These are phyloP conservation scores for Phialemoniopsis sp. DNA, from an alignment of 2,329 filamentous ascomycete species.

Conservation along the genomic window DNA sequence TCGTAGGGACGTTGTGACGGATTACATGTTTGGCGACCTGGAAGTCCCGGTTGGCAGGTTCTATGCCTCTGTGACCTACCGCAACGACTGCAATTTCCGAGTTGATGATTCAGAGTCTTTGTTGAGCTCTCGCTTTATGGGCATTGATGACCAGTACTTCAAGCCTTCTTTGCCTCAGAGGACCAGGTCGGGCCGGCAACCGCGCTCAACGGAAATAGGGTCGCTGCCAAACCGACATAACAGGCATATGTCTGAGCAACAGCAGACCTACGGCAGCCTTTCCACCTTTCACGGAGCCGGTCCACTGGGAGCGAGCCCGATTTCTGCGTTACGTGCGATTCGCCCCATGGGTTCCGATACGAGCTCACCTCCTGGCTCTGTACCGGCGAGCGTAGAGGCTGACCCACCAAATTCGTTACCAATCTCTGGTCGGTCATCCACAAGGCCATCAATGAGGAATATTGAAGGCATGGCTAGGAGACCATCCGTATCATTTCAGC, in stretches of 20 bases:
- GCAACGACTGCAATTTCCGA: constrained; percentile 84
- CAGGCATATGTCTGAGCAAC: constrained; percentile 46
- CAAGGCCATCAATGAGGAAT: constrained; percentile 30
- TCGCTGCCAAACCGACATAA: constrained; percentile 65
- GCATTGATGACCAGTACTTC: constrained; percentile 83
- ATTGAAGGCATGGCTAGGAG: constrained; percentile 59
- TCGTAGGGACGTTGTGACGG: constrained; percentile 62
- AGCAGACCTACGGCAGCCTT: constrained; percentile 83
- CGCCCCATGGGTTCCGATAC: constrained; percentile 57
- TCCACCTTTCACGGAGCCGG: constrained; percentile 86
- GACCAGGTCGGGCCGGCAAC: constrained; percentile 25
- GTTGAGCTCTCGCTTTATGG: constrained; percentile 89
- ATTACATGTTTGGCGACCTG: constrained; percentile 77
- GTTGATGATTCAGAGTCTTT: constrained; percentile 89
- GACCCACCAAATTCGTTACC: constrained; percentile 50
- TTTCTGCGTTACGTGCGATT: constrained; percentile 74
- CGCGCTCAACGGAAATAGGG: constrained; percentile 53
- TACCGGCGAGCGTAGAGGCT: constrained; percentile 38
- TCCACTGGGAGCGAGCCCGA: constrained; percentile 75
- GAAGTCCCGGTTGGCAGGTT: constrained; percentile 85
- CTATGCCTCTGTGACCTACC: constrained; percentile 76
- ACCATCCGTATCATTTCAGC: constrained; percentile 85
- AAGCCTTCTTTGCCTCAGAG: constrained; percentile 68
- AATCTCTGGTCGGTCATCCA: constrained; percentile 30
- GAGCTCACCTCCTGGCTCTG: constrained; percentile 52